phyloP scores from a whole-genome alignment of 371 early-diverging fungal genomes.

The Lichtheimia ornata region DNA sequence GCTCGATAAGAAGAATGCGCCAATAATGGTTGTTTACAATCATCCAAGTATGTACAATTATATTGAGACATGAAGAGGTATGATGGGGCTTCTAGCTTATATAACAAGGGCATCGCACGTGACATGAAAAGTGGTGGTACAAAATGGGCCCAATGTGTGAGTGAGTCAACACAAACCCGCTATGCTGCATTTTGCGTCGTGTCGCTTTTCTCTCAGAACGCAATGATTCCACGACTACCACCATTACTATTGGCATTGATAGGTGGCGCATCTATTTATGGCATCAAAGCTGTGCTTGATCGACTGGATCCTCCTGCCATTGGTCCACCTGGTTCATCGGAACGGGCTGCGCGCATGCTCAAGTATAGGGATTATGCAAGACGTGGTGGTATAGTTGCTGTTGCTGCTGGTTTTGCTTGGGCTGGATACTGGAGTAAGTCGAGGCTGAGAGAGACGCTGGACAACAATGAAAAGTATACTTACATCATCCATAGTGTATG shows the following conservation, averaged over 20 bases:
- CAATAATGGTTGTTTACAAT: too few species aligned
- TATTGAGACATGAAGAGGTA: too few species aligned
- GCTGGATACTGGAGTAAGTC: conserved; percentile 35
- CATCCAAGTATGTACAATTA: too few species aligned
- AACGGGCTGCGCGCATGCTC: conserved; percentile 26
- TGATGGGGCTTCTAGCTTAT: too few species aligned
- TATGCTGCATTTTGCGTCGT: too few species aligned
- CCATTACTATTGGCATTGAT: conserved; percentile 37
- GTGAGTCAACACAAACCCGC: too few species aligned
- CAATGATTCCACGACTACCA: conserved; percentile 50
- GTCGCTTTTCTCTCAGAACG: not conserved
- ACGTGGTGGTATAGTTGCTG: conserved; percentile 23
- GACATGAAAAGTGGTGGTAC: too few species aligned
- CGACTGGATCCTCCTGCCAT: conserved; percentile 37
- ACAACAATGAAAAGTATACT: not conserved
- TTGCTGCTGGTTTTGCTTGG: conserved; percentile 23
- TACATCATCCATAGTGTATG: conserved; percentile 27
- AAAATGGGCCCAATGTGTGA: too few species aligned
- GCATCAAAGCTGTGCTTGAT: conserved; percentile 35
- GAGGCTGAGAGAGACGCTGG: not conserved
- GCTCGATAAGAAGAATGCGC: too few species aligned
- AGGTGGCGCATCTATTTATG: conserved; percentile 44
- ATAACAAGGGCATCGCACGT: too few species aligned
- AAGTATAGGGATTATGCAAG: conserved; percentile 26
- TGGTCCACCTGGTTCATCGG: conserved; percentile 41